phyloP scores from a whole-genome alignment of 1,284 basidiomycete species.

The Cutaneotrichosporon curvatum region DNA sequence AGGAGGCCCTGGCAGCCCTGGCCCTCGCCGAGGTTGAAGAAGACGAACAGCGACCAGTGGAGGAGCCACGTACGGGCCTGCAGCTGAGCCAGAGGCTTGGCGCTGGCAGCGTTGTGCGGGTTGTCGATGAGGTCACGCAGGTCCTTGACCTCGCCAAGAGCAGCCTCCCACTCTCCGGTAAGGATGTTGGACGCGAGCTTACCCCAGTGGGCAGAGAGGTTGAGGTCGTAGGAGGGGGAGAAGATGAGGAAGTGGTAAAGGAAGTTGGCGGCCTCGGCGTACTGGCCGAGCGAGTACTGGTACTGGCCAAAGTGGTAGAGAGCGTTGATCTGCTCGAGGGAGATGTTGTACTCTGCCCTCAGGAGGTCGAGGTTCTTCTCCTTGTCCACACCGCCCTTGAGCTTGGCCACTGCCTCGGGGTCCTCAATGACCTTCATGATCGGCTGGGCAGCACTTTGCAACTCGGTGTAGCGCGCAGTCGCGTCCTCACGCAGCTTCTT shows the following conservation, averaged over 20 bases:
- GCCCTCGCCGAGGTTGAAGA: conserved; percentile 91
- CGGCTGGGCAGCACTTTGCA: conserved; percentile 82
- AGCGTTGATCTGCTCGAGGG: conserved; percentile 86
- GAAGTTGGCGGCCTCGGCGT: conserved; percentile 92
- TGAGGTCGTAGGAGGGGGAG: conserved; percentile 84
- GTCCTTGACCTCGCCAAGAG: conserved; percentile 86
- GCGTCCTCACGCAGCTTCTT: conserved; percentile 69
- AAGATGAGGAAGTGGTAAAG: conserved; percentile 98
- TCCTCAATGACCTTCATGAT: conserved; percentile 95
- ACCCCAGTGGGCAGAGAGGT: conserved; percentile 94
- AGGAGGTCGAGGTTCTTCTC: conserved; percentile 91
- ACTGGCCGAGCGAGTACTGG: conserved; percentile 95
- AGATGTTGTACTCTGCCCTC: conserved; percentile 87
- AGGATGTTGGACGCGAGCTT: conserved; percentile 96
- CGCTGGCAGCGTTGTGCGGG: conserved; percentile 48
- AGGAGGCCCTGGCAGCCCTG: conserved; percentile 72
- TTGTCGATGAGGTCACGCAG: conserved; percentile 85
- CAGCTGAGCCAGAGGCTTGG: conserved; percentile 67
- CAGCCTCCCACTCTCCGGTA: conserved; percentile 87
- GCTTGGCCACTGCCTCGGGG: conserved; percentile 73
- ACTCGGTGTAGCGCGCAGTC: conserved; percentile 70
- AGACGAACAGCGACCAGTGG: conserved; percentile 97
- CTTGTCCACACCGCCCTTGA: conserved; percentile 77
- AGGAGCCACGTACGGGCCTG: conserved; percentile 96
- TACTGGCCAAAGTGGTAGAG: conserved; percentile 98